Base-by-base conservation (phyloP, 345 rosid species). In the Citrus inodora region DNA sequence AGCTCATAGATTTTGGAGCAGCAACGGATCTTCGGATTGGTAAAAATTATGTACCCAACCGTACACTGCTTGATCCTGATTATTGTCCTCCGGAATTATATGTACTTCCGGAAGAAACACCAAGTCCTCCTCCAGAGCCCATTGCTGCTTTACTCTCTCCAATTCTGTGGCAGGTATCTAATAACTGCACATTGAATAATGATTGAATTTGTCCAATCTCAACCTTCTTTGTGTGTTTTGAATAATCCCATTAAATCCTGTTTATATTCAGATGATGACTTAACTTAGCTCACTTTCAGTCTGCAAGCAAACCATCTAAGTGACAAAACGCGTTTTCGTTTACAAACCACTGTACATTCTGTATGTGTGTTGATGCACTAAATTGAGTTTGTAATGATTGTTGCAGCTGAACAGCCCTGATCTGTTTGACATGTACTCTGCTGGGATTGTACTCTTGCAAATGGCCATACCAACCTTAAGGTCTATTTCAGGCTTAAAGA, bases 1-100 rank as follows among this genome's bases (percentile, higher is more conserved):
- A 93, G 88, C 97, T 95, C 82, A 95, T 95, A 60, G 99, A 95
- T 86, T 93, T 95, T 77, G 98, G 98, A 17, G 98, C 98, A 37
- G 99, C 99, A 65, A 85, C 97, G 35, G 99, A 95, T 80, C 97
- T 95, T 66, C 93, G 99, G 24, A 95, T 93, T n/a, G 99, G 99
- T 58, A 95, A 95, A 87, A 95, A 95, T 77, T 95, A 88, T 79
- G 80, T 91, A 69, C 98, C 98, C 0, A 66, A 93, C 19, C 86
- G 89, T 38, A 78, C 84, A 10, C 87, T 95, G 81, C 91, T 95
- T 11, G 99, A 95, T 85, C 98, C 99, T 27, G 97, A 88, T 80
- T 95, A 91, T 71, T 95, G 93, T 75, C 99, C 98, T 22, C 99
- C 98, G 10, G 99, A 95, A 83, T 89, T 89, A 59, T 95, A 89